Percentiles rank a stretch among this genome's conserved stretches.
These are phyloP conservation scores for Dryas drummondii DNA, from an alignment of 306 rosid species.

Conservation along the genomic window DNA sequence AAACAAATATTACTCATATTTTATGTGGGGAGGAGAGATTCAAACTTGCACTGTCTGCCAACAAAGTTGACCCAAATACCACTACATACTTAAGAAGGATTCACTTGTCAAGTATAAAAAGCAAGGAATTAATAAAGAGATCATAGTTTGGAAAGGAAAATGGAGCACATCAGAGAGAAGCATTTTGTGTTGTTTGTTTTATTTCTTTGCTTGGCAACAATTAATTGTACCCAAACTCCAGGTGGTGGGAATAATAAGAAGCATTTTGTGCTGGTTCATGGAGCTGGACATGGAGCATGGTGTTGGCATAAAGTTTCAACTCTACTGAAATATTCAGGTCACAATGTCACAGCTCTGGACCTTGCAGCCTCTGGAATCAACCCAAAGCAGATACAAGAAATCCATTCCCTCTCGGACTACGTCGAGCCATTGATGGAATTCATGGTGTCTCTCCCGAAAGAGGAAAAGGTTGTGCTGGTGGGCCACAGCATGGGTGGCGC, in stretches of 20 bases:
- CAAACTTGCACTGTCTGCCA: no score
- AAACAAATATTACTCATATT: no score
- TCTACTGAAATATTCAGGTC: slow-evolving; percentile 34
- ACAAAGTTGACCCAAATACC: no score
- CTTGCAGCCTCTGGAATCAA: slow-evolving; percentile 45
- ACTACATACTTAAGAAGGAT: no score
- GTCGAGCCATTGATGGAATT: slow-evolving; percentile 37
- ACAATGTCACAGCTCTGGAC: slow-evolving; percentile 44
- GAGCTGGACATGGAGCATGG: slow-evolving; percentile 49
- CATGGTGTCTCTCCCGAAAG: slow-evolving; percentile 22
- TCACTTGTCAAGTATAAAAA: no score
- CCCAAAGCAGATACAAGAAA: slow-evolving; percentile 21
- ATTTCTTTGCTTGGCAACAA: no score
- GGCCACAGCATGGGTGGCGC: slow-evolving; percentile 45
- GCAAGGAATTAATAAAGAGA: no score
- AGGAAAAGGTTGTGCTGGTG: slow-evolving; percentile 39
- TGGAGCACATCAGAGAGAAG: no score
- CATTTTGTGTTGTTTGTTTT: no score
- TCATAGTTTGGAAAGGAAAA: no score
- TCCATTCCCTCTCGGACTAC: slow-evolving; percentile 21
- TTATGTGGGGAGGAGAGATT: no score
- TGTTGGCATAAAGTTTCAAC: slow-evolving; percentile 45
- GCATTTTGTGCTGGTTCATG: slow-evolving; percentile 48
- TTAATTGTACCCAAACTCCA: neutral
- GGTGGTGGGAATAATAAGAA: neutral